These are phyloP conservation scores for Staphylotrichum tortipilum DNA, from an alignment of 495 filamentous ascomycete species.

Conservation along the genomic window DNA sequence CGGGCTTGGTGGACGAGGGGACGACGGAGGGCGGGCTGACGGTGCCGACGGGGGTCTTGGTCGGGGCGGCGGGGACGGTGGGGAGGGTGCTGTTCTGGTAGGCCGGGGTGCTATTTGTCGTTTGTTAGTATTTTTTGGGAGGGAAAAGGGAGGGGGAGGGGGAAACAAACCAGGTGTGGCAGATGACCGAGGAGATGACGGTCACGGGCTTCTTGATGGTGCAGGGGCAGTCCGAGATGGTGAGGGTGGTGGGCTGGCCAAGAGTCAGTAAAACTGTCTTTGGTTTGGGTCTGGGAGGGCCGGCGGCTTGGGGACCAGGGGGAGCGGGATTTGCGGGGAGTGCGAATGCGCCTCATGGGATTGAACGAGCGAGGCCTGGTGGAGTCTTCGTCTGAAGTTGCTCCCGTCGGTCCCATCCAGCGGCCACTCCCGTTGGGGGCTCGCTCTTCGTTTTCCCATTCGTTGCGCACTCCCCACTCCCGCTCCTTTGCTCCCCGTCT, in stretches of 20 bases:
- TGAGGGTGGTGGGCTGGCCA: slow-evolving; percentile 63
- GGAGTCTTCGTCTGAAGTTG: no score
- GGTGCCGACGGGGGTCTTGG: slow-evolving; percentile 24
- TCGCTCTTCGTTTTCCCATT: no score
- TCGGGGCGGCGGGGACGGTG: slow-evolving; percentile 24
- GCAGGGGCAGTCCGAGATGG: slow-evolving; percentile 71
- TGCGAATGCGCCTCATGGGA: no score
- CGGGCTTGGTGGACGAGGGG: slow-evolving; percentile 34
- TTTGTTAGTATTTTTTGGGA: slow-evolving; percentile 3
- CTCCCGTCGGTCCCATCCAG: no score
- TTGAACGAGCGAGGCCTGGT: no score
- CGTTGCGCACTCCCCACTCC: no score
- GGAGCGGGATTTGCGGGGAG: no score
- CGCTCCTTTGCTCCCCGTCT: not conserved
- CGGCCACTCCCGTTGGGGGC: no score
- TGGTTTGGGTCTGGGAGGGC: not conserved
- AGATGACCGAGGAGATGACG: slow-evolving; percentile 54
- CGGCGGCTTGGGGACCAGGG: not conserved
- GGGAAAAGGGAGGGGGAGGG: not conserved
- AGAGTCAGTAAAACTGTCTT: slow-evolving; percentile 10
- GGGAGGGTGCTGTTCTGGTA: slow-evolving; percentile 25
- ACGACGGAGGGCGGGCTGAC: slow-evolving; percentile 29
- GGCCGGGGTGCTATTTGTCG: slow-evolving; percentile 1
- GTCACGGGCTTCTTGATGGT: slow-evolving; percentile 65
- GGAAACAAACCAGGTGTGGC: slow-evolving; percentile 52